Evolutionary conservation across 2,329 filamentous ascomycete genomes (phyloP), one percentile per base, ranked within the genome.

Genomic region (Ophiostoma ips): DNA sequence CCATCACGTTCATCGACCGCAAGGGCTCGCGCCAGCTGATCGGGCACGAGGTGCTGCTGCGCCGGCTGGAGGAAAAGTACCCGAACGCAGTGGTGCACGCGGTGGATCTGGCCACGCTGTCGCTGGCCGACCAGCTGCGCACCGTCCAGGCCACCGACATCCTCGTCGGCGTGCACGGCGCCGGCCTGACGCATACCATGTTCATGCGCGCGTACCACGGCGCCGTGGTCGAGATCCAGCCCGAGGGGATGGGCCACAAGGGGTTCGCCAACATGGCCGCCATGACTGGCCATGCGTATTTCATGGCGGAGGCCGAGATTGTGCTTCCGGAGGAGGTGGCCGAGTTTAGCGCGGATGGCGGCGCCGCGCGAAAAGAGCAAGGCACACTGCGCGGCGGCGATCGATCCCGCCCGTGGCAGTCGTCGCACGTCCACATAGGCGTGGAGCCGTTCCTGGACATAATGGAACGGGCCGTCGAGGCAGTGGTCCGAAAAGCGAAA

Each of bases 221-320:
- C 2, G 62, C 61, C 15, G 55, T 71, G 8, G 64, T 71, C 6
- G 68, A 72, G 58, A 69, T 72, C 24, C 56, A 66, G 33, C 69
- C 69, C 2, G 53, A 55, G 1, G 58, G 56, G 1, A 53, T 62
- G 15, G 59, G 65, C 50, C 59, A 67, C 53, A 62, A 61, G 49
- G 66, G 65, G 1, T 72, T 70, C 52, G 61, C 64, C n/a, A 70
- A 71, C 55, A 52, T 71, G 3, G 68, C 68, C 3, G 58, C 56
- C 21, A 61, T 70, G 58, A 55, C 58, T 10, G 64, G 64, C 0
- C 60, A 64, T 13, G 54, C 51, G 6, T 71, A 70, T 57, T 67
- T 68, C 44, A 59, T 60, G 33, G 58, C 61, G 4, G 64, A 69
- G 53, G 63, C 45, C 2, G 19, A 40, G 19, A 53, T 53, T 11